phyloP scores from a whole-genome alignment of 495 filamentous ascomycete species.

The Chaetomium fimeti region DNA sequence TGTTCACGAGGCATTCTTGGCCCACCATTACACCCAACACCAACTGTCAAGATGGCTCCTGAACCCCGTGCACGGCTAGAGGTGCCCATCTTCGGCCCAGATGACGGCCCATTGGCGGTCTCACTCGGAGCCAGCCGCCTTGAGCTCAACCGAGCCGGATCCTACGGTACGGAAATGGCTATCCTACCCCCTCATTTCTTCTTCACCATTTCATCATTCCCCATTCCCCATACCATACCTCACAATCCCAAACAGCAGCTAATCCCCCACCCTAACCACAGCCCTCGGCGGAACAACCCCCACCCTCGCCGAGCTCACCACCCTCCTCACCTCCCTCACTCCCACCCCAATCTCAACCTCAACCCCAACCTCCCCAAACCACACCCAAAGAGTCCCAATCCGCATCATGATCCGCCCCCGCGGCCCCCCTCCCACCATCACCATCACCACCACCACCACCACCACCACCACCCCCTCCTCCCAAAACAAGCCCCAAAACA shows the following conservation, averaged over 20 bases:
- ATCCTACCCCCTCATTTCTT: not conserved
- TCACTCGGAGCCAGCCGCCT: slow-evolving; percentile 37
- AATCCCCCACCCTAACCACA: not conserved
- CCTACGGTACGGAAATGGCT: slow-evolving; percentile 34
- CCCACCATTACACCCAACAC: not conserved
- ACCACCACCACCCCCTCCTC: not conserved
- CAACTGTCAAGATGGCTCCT: not conserved
- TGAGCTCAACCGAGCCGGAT: slow-evolving; percentile 43
- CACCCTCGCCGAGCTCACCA: slow-evolving; percentile 26
- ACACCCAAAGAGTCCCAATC: slow-evolving; percentile 30
- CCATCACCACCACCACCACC: not conserved
- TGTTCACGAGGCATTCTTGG: not conserved
- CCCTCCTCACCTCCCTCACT: slow-evolving; percentile 18
- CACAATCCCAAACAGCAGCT: not conserved
- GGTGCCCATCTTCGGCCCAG: slow-evolving; percentile 44
- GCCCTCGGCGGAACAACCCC: slow-evolving; percentile 43
- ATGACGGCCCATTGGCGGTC: slow-evolving; percentile 27
- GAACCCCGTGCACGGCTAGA: slow-evolving; percentile 30
- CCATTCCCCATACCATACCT: not conserved
- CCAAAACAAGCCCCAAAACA: not conserved
- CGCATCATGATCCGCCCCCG: slow-evolving; percentile 51
- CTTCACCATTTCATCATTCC: not conserved
- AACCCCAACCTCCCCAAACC: slow-evolving; percentile 5
- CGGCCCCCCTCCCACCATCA: slow-evolving; percentile 28
- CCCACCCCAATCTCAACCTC: slow-evolving; percentile 17